A percentile compares a stretch with the other conserved stretches of the same genome.
Evolutionary conservation across 345 rosid genomes (phyloP).

Genomic region (Gossypium bickii): DNA sequence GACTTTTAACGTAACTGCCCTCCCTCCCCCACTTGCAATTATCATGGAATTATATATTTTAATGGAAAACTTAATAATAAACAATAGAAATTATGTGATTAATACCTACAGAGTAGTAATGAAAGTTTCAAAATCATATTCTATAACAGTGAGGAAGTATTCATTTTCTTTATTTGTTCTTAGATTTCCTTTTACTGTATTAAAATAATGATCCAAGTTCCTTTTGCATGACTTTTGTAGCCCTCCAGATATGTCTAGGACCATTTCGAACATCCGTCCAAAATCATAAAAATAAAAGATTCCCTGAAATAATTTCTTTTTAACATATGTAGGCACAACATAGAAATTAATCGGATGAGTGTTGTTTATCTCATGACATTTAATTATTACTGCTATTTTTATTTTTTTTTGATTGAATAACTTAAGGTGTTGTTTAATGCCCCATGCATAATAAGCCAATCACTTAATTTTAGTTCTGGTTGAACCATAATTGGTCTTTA

Average conservation of each 20-base stretch:
- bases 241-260: not conserved
- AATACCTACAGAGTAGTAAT: constrained; percentile 6
- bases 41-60: constrained; percentile 8
- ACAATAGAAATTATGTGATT: not conserved
- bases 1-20: constrained; percentile 22
- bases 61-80: constrained; percentile 10
- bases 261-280: not conserved
- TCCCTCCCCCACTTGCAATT: constrained; percentile 9
- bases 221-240: not conserved
- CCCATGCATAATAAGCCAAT: not conserved
- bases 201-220: not conserved
- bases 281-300: not conserved
- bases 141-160: not conserved
- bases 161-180: not conserved
- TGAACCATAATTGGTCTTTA: not conserved
- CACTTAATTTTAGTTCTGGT: not conserved
- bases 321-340: too few relatives aligned
- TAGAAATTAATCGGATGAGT: not conserved
- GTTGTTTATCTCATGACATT: not conserved
- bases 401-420: not conserved
- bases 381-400: not conserved
- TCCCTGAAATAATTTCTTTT: too few relatives aligned
- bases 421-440: not conserved
- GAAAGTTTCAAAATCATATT: not conserved
- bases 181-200: not conserved